These are phyloP conservation scores for Tetrahymena thermophila DNA, from an alignment of 73 alveolate species.

Conservation along the genomic window DNA sequence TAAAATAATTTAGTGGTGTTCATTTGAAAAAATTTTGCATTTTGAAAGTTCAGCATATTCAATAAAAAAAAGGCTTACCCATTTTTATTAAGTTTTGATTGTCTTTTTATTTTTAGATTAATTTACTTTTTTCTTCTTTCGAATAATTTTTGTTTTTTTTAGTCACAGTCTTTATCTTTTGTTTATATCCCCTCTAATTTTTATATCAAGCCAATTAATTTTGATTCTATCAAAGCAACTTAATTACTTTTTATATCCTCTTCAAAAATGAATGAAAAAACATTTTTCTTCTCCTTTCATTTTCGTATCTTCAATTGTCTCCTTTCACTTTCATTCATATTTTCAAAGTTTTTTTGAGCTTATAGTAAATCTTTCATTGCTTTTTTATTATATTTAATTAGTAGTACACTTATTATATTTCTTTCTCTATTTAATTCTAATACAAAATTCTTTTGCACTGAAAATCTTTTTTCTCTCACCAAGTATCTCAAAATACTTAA, in stretches of 20 bases:
- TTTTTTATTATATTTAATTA: too few relatives aligned
- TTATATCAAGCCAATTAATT: neutral
- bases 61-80: neutral
- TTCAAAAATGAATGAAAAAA: neutral
- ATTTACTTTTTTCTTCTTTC: neutral
- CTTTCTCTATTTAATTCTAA: neutral
- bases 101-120: neutral
- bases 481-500: neutral
- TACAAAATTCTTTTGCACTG: neutral
- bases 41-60: neutral
- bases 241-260: neutral
- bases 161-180: neutral
- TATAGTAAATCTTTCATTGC: neutral
- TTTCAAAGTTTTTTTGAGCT: neutral
- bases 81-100: neutral
- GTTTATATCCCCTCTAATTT: conserved; percentile 1
- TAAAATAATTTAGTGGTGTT: conserved; percentile 19
- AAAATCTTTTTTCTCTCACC: neutral
- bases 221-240: neutral
- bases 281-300: neutral
- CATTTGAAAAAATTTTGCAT: neutral
- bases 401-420: neutral
- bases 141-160: neutral
- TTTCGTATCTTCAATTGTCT: neutral
- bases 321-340: neutral